Conservation (phyloP, 192 early-diverging fungal genomes). For the Gaertneriomyces sp. region DNA sequence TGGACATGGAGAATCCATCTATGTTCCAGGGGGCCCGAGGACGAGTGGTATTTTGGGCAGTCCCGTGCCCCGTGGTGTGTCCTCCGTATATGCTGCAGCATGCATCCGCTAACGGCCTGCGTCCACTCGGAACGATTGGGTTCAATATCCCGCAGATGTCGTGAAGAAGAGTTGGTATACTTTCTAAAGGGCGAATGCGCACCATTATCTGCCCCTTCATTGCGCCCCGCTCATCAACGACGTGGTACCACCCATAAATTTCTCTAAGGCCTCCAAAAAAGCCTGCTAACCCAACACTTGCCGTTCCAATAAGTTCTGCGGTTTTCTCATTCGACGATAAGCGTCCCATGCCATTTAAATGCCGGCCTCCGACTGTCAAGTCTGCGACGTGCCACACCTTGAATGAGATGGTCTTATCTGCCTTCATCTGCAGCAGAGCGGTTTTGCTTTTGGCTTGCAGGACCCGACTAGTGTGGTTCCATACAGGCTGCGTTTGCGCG, state of each 20-base stretch:
- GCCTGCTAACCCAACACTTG: constrained; percentile 25
- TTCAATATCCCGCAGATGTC: constrained; percentile 5
- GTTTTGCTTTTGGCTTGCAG: constrained; percentile 11
- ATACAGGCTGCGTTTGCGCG: constrained; percentile 16
- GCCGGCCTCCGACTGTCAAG: neutral
- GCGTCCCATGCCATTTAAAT: neutral
- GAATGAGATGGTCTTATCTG: constrained; percentile 15
- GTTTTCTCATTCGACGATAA: neutral
- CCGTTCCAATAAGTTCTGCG: constrained; percentile 27
- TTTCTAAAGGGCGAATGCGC: constrained; percentile 25
- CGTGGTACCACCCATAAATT: constrained; percentile 37
- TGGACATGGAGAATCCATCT: too few relatives aligned
- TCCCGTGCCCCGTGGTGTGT: too few relatives aligned
- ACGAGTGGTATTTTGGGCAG: too few relatives aligned
- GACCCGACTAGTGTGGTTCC: constrained; percentile 14
- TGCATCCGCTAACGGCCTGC: constrained; percentile 14
- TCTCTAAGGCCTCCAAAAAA: constrained; percentile 33
- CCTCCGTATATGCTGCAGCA: neutral
- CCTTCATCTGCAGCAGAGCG: constrained; percentile 16
- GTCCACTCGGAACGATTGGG: constrained; percentile 7
- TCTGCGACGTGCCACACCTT: constrained; percentile 25
- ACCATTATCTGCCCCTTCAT: constrained; percentile 34
- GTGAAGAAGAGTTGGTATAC: constrained; percentile 23
- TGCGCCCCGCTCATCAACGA: constrained; percentile 16
- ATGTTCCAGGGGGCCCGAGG: too few relatives aligned